These are phyloP conservation scores for Coccomyxa subellipsoidea DNA, from an alignment of 163 green algal genomes.

Conservation along the genomic window DNA sequence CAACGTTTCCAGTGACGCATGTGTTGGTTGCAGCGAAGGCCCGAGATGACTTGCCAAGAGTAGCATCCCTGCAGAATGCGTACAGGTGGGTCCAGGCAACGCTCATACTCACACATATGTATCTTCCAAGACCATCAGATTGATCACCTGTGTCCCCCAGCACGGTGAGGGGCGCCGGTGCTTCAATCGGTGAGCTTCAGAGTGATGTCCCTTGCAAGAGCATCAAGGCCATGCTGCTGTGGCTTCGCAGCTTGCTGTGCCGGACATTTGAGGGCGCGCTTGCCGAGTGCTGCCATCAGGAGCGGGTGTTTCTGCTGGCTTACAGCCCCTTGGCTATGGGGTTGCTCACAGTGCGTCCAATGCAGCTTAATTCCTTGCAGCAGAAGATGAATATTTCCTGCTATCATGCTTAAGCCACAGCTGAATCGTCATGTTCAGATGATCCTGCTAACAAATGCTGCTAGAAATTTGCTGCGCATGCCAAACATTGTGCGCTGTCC, in stretches of 20 bases:
- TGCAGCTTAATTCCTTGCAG: not conserved
- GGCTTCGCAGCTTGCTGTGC: conserved; percentile 75
- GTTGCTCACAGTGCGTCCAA: conserved; percentile 66
- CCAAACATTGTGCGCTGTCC: not conserved
- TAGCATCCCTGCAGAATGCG: conserved; percentile 80
- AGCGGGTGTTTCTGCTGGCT: conserved; percentile 75
- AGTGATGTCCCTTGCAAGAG: too few relatives aligned
- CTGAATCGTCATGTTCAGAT: too few relatives aligned
- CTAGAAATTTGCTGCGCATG: too few relatives aligned
- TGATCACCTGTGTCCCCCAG: too few relatives aligned
- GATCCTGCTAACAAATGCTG: too few relatives aligned
- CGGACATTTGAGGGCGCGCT: conserved; percentile 82
- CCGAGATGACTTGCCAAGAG: conserved; percentile 19
- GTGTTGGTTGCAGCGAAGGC: not conserved
- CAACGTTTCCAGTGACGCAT: not conserved
- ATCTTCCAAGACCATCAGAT: too few relatives aligned
- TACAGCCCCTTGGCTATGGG: conserved; percentile 94
- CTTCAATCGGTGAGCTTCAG: too few relatives aligned
- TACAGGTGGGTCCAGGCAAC: conserved; percentile 64
- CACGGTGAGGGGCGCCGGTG: too few relatives aligned
- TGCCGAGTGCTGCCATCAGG: conserved; percentile 75
- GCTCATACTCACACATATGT: too few relatives aligned
- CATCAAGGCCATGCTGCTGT: too few relatives aligned
- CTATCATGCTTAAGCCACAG: too few relatives aligned
- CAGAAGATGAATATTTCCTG: too few relatives aligned